A percentile compares a stretch with the other conserved stretches of the same genome.
Conservation (phyloP, 345 rosid species). For the Citropsis articulata region DNA sequence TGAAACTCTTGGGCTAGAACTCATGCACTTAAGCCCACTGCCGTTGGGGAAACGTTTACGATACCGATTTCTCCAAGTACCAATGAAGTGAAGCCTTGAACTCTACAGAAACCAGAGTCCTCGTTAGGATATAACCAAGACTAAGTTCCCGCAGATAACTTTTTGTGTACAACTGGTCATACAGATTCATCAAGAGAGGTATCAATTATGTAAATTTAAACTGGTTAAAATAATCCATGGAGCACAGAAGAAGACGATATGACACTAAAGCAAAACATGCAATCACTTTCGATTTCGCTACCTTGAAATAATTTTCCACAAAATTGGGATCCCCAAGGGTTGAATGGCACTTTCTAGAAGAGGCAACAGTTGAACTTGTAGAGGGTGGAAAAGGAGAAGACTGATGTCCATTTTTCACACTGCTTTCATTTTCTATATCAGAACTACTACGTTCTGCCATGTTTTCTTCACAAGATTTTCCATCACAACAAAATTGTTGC, state of each 20-base stretch:
- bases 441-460: slow-evolving; percentile 26
- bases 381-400: slow-evolving; percentile 26
- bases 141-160: background rate
- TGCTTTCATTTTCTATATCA: slow-evolving; percentile 31
- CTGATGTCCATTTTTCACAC: slow-evolving; percentile 24
- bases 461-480: slow-evolving; percentile 31
- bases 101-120: slow-evolving; percentile 44
- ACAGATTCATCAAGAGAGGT: background rate
- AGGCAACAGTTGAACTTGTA: slow-evolving; percentile 32
- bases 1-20: slow-evolving; percentile 31
- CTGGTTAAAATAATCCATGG: background rate
- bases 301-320: slow-evolving; percentile 95
- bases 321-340: slow-evolving; percentile 82
- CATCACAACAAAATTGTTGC: slow-evolving; percentile 25
- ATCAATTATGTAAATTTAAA: background rate
- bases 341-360: slow-evolving; percentile 54
- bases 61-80: slow-evolving; percentile 96
- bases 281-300: slow-evolving; percentile 17
- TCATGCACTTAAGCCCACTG: slow-evolving; percentile 32
- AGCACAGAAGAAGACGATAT: background rate
- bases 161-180: background rate
- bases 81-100: slow-evolving; percentile 97
- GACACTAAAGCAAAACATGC: background rate
- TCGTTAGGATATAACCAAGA: background rate
- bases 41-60: slow-evolving; percentile 62